Evolutionary conservation across 805 yeast species (phyloP), one percentile per base, ranked within the genome.

Genomic region (Nakazawaea ambrosiae): DNA sequence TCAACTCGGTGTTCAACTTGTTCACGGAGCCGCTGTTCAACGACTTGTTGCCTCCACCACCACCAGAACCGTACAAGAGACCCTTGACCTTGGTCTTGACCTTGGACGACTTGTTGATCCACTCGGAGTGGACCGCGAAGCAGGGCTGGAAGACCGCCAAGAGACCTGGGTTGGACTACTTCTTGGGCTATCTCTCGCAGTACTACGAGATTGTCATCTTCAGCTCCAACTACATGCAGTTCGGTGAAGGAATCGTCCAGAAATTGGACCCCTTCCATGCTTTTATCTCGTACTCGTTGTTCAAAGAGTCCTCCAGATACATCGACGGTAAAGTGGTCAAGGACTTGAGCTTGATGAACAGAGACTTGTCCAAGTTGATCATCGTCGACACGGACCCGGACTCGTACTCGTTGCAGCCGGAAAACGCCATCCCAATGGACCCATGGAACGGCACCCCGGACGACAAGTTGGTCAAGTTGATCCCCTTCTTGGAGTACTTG

Each of bases 141-240:
- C 71, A 77, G 55, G 98, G 98, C 38, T 92, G 99, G 99, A 81
- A 92, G 65, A 90, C 97, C 12, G 97, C 96, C 22, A 92, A 92
- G 70, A 86, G 99, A 67, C 97, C 98, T 24, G 99, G 98, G 45
- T 79, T 87, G 44, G 98, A 94, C 61, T 92, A 92, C 68, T 92
- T 92, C 65, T 66, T 92, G 56, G 96, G 95, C 20, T 92, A 92
- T 62, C 68, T 92, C 50, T 84, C 96, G 6, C 95, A 86, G 64
- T 90, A 88, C 68, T 92, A 90, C 62, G 99, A 92, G 66, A 81
- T 92, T 56, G 97, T 92, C 37, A 65, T 94, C 33, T 92, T 92
- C 58, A 77, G 90, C 24, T 78, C 88, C 43, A 85, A 85, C 57
- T 81, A 83, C 51, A 81, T 79, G 78, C 81, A 83, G 69, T 82